These are phyloP conservation scores for Cardiospermum halicacabum DNA, from an alignment of 345 rosid species.

Conservation along the genomic window DNA sequence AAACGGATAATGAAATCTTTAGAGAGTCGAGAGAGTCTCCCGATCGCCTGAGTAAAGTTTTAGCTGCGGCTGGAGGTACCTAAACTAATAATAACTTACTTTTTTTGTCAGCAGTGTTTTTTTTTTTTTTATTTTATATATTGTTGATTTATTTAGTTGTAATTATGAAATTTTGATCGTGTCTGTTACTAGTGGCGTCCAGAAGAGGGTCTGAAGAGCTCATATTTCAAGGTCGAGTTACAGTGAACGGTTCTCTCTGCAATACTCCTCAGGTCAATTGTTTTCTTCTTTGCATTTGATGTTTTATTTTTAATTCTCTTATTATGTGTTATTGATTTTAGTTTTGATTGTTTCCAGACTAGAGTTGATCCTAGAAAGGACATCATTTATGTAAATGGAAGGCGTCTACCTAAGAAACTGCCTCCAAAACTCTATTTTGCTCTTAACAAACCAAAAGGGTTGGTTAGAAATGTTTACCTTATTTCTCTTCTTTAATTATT, in stretches of 20 bases:
- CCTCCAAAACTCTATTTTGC: constrained; percentile 91
- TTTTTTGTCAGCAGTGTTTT: no score
- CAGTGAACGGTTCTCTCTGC: constrained; percentile 81
- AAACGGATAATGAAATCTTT: constrained; percentile 77
- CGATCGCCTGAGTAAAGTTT: constrained; percentile 84
- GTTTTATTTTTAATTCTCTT: no score
- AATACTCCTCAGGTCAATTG: constrained; percentile 65
- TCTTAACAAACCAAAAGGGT: constrained; percentile 99
- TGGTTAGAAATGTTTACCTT: constrained; percentile 47
- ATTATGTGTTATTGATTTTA: neutral
- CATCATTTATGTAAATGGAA: constrained; percentile 80
- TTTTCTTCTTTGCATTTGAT: neutral
- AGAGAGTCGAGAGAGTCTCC: constrained; percentile 59
- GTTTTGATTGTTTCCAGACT: constrained; percentile 44
- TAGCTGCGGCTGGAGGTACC: constrained; percentile 95
- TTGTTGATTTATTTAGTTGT: neutral
- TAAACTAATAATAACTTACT: no score
- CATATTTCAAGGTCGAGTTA: constrained; percentile 79
- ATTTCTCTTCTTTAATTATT: neutral
- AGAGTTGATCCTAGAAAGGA: constrained; percentile 83
- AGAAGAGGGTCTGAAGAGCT: constrained; percentile 86
- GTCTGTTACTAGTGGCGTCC: constrained; percentile 60
- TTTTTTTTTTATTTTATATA: no score
- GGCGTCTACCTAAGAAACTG: constrained; percentile 76
- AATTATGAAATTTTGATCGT: neutral